phyloP scores from a whole-genome alignment of 768 basidiomycete genomes.

The Lactarius quietus region DNA sequence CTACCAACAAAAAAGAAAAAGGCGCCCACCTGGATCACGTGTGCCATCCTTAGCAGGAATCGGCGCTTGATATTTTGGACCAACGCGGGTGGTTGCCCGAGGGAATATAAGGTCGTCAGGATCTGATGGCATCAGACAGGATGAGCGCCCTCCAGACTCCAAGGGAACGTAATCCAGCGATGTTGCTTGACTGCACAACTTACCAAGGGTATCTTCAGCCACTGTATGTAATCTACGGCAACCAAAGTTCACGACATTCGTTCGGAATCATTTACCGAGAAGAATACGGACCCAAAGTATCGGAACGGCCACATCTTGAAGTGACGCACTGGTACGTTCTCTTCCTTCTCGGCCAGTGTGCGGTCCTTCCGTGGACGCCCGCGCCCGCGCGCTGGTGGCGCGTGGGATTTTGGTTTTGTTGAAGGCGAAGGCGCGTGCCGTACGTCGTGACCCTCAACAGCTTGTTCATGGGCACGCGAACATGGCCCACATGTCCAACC shows the following conservation, averaged over 20 bases:
- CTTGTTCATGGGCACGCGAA: conserved; percentile 80
- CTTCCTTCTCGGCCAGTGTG: conserved; percentile 68
- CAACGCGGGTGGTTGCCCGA: conserved; percentile 86
- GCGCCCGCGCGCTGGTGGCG: conserved; percentile 66
- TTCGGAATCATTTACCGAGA: not conserved
- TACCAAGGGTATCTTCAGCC: conserved; percentile 88
- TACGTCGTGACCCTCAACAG: conserved; percentile 72
- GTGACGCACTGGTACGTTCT: conserved; percentile 73
- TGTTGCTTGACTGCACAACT: conserved; percentile 27
- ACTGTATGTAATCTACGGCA: conserved; percentile 74
- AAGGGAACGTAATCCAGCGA: not conserved
- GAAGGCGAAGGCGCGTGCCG: conserved; percentile 49
- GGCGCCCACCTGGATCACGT: conserved; percentile 28
- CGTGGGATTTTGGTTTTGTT: conserved; percentile 62
- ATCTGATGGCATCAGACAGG: conserved; percentile 53
- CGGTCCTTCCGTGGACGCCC: conserved; percentile 78
- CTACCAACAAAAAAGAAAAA: not conserved
- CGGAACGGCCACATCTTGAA: conserved; percentile 93
- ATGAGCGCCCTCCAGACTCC: not conserved
- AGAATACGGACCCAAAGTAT: conserved; percentile 81
- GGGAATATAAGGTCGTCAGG: conserved; percentile 97
- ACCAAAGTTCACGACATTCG: conserved; percentile 3
- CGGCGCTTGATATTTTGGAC: conserved; percentile 77
- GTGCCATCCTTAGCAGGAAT: conserved; percentile 41
- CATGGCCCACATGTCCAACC: conserved; percentile 98